A percentile compares a stretch with the other conserved stretches of the same genome.
phyloP scores from a whole-genome alignment of 1,139 yeast genomes.

The Fermentozyma sake region DNA sequence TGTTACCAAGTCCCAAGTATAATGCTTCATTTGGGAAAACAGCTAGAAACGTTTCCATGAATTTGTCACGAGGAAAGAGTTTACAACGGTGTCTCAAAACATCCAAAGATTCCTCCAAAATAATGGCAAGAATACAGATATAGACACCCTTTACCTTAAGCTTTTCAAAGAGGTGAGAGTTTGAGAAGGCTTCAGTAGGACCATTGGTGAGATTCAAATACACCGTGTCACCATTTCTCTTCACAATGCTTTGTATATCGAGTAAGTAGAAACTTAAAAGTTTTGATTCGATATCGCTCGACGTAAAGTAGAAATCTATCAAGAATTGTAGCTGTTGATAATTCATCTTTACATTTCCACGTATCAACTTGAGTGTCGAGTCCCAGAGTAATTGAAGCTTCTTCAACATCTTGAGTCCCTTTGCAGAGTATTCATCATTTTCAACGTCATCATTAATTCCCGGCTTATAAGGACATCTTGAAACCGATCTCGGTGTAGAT shows the following conservation, averaged over 20 bases:
- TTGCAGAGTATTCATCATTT: conserved; percentile 1
- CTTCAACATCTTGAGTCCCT: conserved; percentile 9
- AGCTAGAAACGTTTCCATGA: conserved; percentile 13
- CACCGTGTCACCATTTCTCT: conserved; percentile 14
- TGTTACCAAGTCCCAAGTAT: conserved; percentile 15
- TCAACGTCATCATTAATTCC: background rate
- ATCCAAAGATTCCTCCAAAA: conserved; percentile 31
- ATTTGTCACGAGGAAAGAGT: conserved; percentile 7
- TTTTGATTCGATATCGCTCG: conserved; percentile 17
- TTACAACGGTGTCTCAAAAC: conserved; percentile 15
- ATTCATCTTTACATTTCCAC: conserved; percentile 21
- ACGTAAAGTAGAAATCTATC: conserved; percentile 28
- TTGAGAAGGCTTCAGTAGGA: background rate
- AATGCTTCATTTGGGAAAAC: conserved; percentile 25
- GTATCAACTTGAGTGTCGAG: conserved; percentile 15
- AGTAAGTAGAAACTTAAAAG: conserved; percentile 23
- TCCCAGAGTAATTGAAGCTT: conserved; percentile 27
- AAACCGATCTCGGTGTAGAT: background rate
- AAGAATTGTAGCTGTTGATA: conserved; percentile 30
- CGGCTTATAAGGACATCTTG: background rate
- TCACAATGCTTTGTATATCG: conserved; percentile 20
- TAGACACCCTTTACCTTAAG: conserved; percentile 22
- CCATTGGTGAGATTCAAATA: conserved; percentile 9
- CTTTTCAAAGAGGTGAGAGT: conserved; percentile 1
- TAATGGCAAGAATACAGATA: conserved; percentile 27